Evolutionary conservation across 768 basidiomycete genomes (phyloP), one percentile per base, ranked within the genome.

Genomic region (Pisolithus tinctorius): DNA sequence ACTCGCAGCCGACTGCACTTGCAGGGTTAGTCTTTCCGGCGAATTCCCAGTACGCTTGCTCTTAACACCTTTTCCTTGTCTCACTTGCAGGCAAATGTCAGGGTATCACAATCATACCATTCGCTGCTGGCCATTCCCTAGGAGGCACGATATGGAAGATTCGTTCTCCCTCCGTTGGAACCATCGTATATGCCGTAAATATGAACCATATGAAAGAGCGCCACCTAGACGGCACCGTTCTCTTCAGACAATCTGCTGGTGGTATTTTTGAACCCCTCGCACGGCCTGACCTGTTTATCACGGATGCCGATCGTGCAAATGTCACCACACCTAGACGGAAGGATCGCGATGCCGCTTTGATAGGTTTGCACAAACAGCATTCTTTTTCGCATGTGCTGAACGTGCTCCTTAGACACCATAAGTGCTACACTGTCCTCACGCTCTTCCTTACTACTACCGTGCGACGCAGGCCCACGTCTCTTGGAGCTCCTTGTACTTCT

Each of bases 111-210:
- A 89, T 99, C 56, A 94, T 93, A 16, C 93, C 96, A 1, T 96
- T 93, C 69, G 87, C 89, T 60, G 88, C 93, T 11, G 96, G 95
- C 0, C 94, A 97, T 66, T 91, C 91, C 0, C 79, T 99, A 14
- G 96, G 96, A 54, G 96, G 95, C 41, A 92, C 94, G 5, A 88
- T 99, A 56, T 98, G 93, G 93, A 97, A 97, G 64, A 88, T 99
- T 55, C 84, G 96, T n/a, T 97, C 94, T 0, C 93, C 96, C 2
- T 93, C 93, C 0, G 90, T 91, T 10, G 95, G 94, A 3, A 97
- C 96, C 3, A 86, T 98, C 31, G 74, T 98, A 25, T 97, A 99
- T 64, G 93, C 93, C 8, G 90, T 97, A 16, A 82, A 93, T 58
- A 76, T 97, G 74, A 98, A 98, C 66, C 96, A 99, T 67, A 94